Conservation (phyloP, 805 yeast genomes). For the Kodamaea kaohsiungensis region DNA sequence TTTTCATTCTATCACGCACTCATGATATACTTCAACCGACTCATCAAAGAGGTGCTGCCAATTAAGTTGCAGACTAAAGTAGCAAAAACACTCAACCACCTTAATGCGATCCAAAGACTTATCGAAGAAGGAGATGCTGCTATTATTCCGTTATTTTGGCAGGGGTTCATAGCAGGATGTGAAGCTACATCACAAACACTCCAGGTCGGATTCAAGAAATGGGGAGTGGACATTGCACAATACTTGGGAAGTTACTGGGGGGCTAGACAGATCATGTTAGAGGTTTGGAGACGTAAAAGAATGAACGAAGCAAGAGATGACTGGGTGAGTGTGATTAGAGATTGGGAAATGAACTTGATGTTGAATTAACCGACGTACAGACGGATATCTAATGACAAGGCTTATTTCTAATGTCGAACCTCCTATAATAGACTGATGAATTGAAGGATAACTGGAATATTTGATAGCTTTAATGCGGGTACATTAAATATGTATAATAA, state of each 20-base stretch:
- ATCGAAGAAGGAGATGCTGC: conserved; percentile 57
- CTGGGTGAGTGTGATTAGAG: conserved; percentile 79
- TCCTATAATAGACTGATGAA: not conserved
- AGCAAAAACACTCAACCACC: conserved; percentile 57
- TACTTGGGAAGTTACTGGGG: conserved; percentile 79
- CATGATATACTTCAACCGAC: conserved; percentile 67
- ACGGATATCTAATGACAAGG: too few species aligned
- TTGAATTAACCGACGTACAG: conserved; percentile 36
- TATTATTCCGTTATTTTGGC: conserved; percentile 81
- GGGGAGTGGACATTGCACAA: conserved; percentile 66
- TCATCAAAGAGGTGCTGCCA: conserved; percentile 58
- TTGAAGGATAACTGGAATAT: not conserved
- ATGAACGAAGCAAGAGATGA: conserved; percentile 58
- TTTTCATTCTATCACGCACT: conserved; percentile 76
- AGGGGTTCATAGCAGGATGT: conserved; percentile 86
- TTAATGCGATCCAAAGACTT: conserved; percentile 60
- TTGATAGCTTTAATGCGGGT: not conserved
- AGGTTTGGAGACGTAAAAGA: conserved; percentile 78
- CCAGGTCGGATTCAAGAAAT: conserved; percentile 66
- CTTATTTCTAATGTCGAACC: not conserved
- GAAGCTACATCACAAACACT: conserved; percentile 60
- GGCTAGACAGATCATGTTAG: conserved; percentile 80
- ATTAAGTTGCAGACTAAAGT: conserved; percentile 62
- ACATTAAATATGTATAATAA: not conserved
- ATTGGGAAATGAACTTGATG: conserved; percentile 87